These are phyloP conservation scores for Solanum chacoense DNA, from an alignment of 305 asterid genomes.

Conservation along the genomic window DNA sequence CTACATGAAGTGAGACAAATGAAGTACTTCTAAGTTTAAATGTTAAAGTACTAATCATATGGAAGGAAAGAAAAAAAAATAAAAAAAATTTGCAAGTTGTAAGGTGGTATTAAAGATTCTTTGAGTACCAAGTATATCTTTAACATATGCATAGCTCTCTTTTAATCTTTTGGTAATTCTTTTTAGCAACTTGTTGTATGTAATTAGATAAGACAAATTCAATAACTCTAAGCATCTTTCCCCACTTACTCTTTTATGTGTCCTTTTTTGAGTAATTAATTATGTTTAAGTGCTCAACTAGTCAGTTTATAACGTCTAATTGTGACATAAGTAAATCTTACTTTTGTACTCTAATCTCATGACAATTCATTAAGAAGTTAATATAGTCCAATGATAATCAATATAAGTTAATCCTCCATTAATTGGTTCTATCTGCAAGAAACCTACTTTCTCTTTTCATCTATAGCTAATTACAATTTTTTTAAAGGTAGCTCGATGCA, in stretches of 20 bases:
- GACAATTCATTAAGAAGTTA: not conserved
- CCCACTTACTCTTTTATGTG: not conserved
- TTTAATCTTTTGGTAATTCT: not conserved
- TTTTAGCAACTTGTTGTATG: not conserved
- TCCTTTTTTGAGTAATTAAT: not conserved
- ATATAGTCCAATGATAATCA: not conserved
- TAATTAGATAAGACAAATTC: not conserved
- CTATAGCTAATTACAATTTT: not conserved
- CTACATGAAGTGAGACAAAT: not conserved
- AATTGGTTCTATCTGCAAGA: not conserved
- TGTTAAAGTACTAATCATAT: not conserved
- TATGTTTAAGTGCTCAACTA: not conserved
- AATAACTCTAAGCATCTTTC: not conserved
- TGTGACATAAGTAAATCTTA: constrained; percentile 5
- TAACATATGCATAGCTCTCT: not conserved
- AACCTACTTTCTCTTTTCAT: not conserved
- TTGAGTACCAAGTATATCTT: not conserved
- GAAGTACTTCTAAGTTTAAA: not conserved
- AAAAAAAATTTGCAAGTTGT: not conserved
- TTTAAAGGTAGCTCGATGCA: not conserved
- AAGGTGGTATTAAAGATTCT: not conserved
- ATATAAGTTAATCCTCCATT: not conserved
- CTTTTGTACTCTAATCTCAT: not conserved
- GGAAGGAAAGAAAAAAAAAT: not conserved
- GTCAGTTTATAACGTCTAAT: not conserved